A percentile compares a stretch with the other conserved stretches of the same genome.
Evolutionary conservation across 305 asterid species (phyloP).

Genomic region (Solanum hybrid): DNA sequence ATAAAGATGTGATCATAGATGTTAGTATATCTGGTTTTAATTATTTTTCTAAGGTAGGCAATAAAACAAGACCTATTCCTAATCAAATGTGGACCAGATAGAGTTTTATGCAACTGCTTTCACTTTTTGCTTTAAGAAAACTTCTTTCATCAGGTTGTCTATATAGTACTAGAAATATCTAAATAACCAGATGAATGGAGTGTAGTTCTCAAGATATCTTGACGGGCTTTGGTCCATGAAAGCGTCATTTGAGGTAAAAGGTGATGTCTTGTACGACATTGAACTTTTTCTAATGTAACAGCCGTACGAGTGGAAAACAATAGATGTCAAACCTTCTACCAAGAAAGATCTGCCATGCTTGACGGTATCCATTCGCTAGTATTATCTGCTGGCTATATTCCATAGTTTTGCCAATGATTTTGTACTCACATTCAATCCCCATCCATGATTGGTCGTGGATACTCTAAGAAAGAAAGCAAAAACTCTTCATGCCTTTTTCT

Average conservation of each 20-base stretch:
- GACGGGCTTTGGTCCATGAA: neutral
- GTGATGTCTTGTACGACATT: neutral
- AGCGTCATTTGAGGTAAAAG: neutral
- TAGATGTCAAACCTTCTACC: neutral
- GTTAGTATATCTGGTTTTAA: neutral
- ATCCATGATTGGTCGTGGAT: neutral
- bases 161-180: neutral
- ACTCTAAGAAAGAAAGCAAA: neutral
- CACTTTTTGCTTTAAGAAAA: neutral
- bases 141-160: neutral
- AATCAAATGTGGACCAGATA: neutral
- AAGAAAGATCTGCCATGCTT: neutral
- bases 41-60: neutral
- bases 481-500: neutral
- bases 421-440: neutral
- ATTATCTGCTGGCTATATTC: neutral
- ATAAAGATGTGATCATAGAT: neutral
- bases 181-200: neutral
- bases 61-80: neutral
- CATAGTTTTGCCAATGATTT: neutral
- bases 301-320: neutral
- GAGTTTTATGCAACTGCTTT: neutral
- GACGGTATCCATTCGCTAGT: neutral
- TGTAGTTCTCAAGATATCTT: neutral
- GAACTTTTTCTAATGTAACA: neutral